Base-by-base conservation (phyloP, 352 stramenopile species). In the Plasmopara halstedii region DNA sequence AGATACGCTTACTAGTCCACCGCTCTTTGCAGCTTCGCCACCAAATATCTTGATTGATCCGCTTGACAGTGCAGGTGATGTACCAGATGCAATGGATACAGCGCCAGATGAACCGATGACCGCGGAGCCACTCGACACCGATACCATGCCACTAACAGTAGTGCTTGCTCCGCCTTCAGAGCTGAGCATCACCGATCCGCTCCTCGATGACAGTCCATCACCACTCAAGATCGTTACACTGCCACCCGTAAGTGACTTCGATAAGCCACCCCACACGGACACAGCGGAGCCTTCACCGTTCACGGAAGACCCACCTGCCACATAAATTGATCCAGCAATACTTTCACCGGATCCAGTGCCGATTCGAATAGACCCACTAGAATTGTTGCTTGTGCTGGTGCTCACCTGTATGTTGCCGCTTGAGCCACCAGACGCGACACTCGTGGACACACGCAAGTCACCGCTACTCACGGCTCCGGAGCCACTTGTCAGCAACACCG, bases 241-340 rank as follows among this genome's bases (percentile, higher is more conserved):
- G 20, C 50, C 51, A 17, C 56, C 56, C 4, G 50, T 56, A 37
- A 56, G 48, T 22, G 55, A 47, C 7, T 39, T 41, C 31, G 56
- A 64, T 20, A 31, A 26, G 22, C 56, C 56, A 23, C 56, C 51
- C 34, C 50, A 1, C 34, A 65, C 15, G 20, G 46, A 58, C 20
- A 65, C 47, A 13, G n/a, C 33, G 14, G 51, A 50, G 21, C 62
- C 62, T 38, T 50, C 50, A 38, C 50, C 50, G 15, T 15, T 50
- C 22, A 37, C 33, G 40, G 62, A 70, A 22, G 62, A 53, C 9
- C 52, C 62, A 37, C 57, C 54, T 27, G 48, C 42, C 35, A 66
- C 42, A 20, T 54, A 46, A 37, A 66, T 54, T 14, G 46, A 48
- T 20, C 52, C 55, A 43, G 55, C 38, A 26, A 51, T 53, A 45